Base-by-base conservation (phyloP, 2,329 filamentous ascomycete genomes). In the Arthrobotrys sphaeroides region DNA sequence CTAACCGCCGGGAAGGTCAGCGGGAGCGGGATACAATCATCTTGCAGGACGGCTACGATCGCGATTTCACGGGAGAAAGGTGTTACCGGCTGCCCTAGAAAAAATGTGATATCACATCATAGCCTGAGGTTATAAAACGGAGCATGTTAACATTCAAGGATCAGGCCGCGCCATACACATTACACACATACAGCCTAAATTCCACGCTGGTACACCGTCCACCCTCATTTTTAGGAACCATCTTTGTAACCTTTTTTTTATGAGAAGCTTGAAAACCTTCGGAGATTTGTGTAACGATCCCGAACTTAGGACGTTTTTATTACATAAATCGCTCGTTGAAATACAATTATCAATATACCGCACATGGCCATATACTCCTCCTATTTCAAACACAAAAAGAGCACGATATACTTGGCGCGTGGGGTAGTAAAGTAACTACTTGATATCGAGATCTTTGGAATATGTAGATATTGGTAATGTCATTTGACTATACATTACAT, bases 11-110 rank as follows among this genome's bases (percentile, higher is more conserved):
- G 42, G 18, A 51, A 36, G 36, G 28, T 24, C 24, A 16, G 28
- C 64, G 49, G 51, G 65, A 60, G 31, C 64, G 64, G 64, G 42
- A 68, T 68, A 53, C 60, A 53, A 20, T 68, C 65, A 68, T 68
- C 65, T 51, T 51, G 65, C 65, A 68, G 65, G 22, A 49, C 20
- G 51, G 65, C 31, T 40, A 47, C 5, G 65, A 68, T 68, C 53
- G 42, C 22, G 53, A 60, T 68, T 68, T 38, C 20, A 26, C 12
- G 18, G 3, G 31, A 53, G 31, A 31, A 51, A 31, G n/a, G 47
- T 38, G 49, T 36, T 55, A 55, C 38, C 49, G n/a, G n/a, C n/a
- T n/a, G n/a, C n/a, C n/a, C n/a, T n/a, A 31, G 3, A 51, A 53
- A 51, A 31, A 51, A 31, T n/a, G 47, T 38, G 49, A 55, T 55